Percentiles rank a stretch among this genome's conserved stretches.
Evolutionary conservation across 1,284 basidiomycete genomes (phyloP).

Genomic region (Earliella scabrosa): DNA sequence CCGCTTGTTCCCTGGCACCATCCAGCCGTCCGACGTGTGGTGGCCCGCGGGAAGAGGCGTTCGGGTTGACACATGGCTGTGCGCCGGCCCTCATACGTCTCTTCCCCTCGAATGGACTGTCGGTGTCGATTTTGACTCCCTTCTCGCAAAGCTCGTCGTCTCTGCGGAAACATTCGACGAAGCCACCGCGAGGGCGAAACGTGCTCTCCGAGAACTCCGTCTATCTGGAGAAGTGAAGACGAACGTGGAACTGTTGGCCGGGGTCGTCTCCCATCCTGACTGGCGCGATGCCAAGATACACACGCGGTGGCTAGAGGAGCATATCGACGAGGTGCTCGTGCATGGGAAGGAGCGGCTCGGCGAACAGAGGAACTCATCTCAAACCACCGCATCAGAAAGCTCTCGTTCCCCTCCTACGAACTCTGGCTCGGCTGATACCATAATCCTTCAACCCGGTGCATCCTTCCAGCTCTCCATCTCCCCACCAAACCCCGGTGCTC

Average conservation of each 20-base stretch:
- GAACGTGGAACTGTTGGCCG: slow-evolving; percentile 39
- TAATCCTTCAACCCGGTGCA: slow-evolving; percentile 41
- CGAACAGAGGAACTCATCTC: background rate
- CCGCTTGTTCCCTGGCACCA: slow-evolving; percentile 39
- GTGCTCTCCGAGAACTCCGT: slow-evolving; percentile 37
- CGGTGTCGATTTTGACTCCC: slow-evolving; percentile 44
- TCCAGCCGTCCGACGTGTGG: slow-evolving; percentile 31
- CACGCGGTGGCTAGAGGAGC: slow-evolving; percentile 47
- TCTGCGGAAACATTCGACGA: slow-evolving; percentile 38
- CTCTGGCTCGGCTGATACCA: background rate
- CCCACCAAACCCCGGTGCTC: background rate
- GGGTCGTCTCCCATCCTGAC: slow-evolving; percentile 37
- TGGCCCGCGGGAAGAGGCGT: slow-evolving; percentile 45
- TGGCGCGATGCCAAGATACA: slow-evolving; percentile 38
- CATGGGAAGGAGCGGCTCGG: slow-evolving; percentile 25
- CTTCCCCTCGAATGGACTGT: slow-evolving; percentile 31
- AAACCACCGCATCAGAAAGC: background rate
- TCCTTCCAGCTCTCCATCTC: slow-evolving; percentile 41
- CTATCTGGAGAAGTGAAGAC: slow-evolving; percentile 36
- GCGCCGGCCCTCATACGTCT: background rate
- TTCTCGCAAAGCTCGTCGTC: slow-evolving; percentile 45
- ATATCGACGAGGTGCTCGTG: slow-evolving; percentile 10
- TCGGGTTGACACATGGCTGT: slow-evolving; percentile 46
- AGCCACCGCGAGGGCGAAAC: slow-evolving; percentile 34
- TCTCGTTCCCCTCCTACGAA: background rate